These are phyloP conservation scores for Albizia julibrissin DNA, from an alignment of 306 rosid genomes.

Conservation along the genomic window DNA sequence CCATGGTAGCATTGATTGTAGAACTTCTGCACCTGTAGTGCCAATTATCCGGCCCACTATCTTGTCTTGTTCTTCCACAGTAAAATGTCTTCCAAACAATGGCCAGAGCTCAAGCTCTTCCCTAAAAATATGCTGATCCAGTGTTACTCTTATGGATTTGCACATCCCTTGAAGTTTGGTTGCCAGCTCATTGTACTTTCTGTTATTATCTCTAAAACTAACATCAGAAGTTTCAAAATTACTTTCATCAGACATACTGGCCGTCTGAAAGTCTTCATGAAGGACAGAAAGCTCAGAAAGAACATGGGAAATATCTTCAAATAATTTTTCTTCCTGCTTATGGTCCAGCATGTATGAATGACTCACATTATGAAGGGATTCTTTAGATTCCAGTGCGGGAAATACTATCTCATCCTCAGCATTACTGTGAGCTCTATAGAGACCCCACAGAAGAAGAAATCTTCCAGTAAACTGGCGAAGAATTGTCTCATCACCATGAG, in stretches of 20 bases:
- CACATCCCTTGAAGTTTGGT: conserved; percentile 99
- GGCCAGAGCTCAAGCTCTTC: conserved; percentile 99
- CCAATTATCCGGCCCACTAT: conserved; percentile 96
- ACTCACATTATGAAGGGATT: conserved; percentile 94
- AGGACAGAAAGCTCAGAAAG: conserved; percentile 88
- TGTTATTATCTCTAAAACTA: conserved; percentile 44
- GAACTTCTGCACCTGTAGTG: conserved; percentile 99
- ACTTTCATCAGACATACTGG: conserved; percentile 42
- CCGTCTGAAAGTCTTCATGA: conserved; percentile 62
- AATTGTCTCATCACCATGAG: conserved; percentile 73
- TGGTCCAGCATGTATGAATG: conserved; percentile 96
- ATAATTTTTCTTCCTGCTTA: conserved; percentile 90
- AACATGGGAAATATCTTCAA: conserved; percentile 82
- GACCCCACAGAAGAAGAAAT: conserved; percentile 97
- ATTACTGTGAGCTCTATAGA: conserved; percentile 98
- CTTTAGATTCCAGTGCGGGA: conserved; percentile 98
- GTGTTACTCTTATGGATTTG: conserved; percentile 86
- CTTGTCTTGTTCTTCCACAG: conserved; percentile 98
- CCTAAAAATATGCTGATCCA: conserved; percentile 96
- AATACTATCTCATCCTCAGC: conserved; percentile 99
- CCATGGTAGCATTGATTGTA: conserved; percentile 99
- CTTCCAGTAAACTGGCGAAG: conserved; percentile 85
- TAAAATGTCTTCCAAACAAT: conserved; percentile 86
- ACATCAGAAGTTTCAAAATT: conserved; percentile 41
- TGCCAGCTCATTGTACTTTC: conserved; percentile 82